Conservation (phyloP, 306 rosid genomes). For the Trifolium pratense region DNA sequence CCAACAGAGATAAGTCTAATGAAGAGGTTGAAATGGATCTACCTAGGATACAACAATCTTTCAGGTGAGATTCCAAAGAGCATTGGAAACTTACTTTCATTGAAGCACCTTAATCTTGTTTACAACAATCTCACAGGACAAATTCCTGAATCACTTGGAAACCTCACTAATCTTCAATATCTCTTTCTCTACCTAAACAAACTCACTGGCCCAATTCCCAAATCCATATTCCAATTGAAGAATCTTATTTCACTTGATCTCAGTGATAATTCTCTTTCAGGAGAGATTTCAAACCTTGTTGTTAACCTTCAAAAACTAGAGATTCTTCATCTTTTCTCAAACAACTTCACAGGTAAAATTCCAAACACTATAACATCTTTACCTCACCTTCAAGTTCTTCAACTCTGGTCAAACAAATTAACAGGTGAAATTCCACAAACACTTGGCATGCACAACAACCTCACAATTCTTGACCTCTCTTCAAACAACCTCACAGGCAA, state of each 20-base stretch:
- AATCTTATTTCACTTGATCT: slow-evolving; percentile 80
- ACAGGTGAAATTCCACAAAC: slow-evolving; percentile 71
- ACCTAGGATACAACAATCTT: slow-evolving; percentile 87
- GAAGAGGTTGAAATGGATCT: slow-evolving; percentile 76
- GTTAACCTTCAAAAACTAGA: slow-evolving; percentile 61
- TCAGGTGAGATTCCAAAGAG: slow-evolving; percentile 76
- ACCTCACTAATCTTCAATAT: slow-evolving; percentile 65
- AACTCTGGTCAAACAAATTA: slow-evolving; percentile 86
- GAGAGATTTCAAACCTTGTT: slow-evolving; percentile 72
- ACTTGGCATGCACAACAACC: slow-evolving; percentile 73
- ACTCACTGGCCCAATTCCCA: slow-evolving; percentile 68
- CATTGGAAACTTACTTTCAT: slow-evolving; percentile 57
- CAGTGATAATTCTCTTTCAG: slow-evolving; percentile 77
- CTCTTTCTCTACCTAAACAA: slow-evolving; percentile 86
- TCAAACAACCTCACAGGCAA: slow-evolving; percentile 71
- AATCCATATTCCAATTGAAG: slow-evolving; percentile 56
- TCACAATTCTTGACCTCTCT: slow-evolving; percentile 85
- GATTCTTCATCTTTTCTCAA: slow-evolving; percentile 86
- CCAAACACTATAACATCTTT: slow-evolving; percentile 63
- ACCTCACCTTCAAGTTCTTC: slow-evolving; percentile 84
- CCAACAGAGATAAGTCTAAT: slow-evolving; percentile 56
- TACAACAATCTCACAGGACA: slow-evolving; percentile 82
- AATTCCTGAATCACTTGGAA: slow-evolving; percentile 72
- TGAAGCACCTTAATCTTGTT: slow-evolving; percentile 85
- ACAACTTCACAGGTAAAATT: slow-evolving; percentile 67